Evolutionary conservation across 768 basidiomycete species (phyloP).

Genomic region (Nidularia pulvinata): DNA sequence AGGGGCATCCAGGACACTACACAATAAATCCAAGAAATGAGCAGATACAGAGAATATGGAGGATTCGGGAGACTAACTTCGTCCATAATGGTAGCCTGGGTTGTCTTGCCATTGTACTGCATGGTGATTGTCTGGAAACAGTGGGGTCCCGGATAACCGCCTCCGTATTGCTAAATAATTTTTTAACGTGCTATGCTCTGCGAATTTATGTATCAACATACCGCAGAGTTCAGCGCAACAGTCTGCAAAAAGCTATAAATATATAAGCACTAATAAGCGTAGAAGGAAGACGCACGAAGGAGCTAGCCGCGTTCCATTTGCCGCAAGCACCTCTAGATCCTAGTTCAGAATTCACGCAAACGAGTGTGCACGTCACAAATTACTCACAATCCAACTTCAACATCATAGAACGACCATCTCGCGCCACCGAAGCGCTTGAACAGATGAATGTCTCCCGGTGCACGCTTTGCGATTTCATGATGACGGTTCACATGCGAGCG

Average conservation of each 20-base stretch:
- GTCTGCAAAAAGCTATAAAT: slow-evolving; percentile 30
- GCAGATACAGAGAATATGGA: not conserved
- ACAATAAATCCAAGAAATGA: slow-evolving; percentile 5
- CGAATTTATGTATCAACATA: slow-evolving; percentile 14
- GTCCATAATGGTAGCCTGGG: slow-evolving; percentile 61
- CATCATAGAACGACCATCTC: slow-evolving; percentile 55
- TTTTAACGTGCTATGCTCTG: not conserved
- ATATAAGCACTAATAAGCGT: not conserved
- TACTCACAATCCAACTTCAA: slow-evolving; percentile 16
- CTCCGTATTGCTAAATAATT: slow-evolving; percentile 48
- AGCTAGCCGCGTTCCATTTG: slow-evolving; percentile 14
- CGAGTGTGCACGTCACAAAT: slow-evolving; percentile 11
- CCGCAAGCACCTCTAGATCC: slow-evolving; percentile 27
- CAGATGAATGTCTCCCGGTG: slow-evolving; percentile 36
- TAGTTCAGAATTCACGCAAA: not conserved
- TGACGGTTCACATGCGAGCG: too few species aligned
- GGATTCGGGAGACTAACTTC: slow-evolving; percentile 34
- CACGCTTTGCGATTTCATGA: slow-evolving; percentile 47
- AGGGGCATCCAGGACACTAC: slow-evolving; percentile 67
- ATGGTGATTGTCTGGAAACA: slow-evolving; percentile 69
- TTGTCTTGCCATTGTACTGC: slow-evolving; percentile 53
- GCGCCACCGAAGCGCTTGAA: slow-evolving; percentile 33
- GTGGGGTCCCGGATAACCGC: slow-evolving; percentile 36
- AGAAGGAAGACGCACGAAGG: slow-evolving; percentile 20
- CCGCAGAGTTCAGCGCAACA: slow-evolving; percentile 43